Evolutionary conservation across 768 basidiomycete genomes (phyloP).

Genomic region (Podaxis sp.): DNA sequence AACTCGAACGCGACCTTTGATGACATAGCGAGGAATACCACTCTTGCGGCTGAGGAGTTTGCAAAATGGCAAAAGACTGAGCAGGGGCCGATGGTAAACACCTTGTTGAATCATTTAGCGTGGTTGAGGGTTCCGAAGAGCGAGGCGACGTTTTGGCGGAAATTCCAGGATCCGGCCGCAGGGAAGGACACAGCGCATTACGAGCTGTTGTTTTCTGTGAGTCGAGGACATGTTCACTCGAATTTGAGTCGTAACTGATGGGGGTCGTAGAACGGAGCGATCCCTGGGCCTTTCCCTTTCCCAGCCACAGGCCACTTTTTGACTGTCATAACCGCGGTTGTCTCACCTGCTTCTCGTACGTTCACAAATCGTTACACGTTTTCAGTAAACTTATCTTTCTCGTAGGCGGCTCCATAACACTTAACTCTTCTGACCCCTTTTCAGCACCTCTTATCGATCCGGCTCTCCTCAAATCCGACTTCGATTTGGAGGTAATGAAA

Average conservation of each 20-base stretch:
- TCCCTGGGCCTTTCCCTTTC: slow-evolving; percentile 12
- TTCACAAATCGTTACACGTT: slow-evolving; percentile 23
- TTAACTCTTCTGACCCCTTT: slow-evolving; percentile 46
- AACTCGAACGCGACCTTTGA: slow-evolving; percentile 1
- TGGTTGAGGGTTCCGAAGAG: slow-evolving; percentile 27
- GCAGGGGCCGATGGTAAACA: slow-evolving; percentile 24
- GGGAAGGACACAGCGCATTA: slow-evolving; percentile 29
- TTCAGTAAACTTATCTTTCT: neutral
- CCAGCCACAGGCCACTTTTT: slow-evolving; percentile 23
- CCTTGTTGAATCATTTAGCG: slow-evolving; percentile 20
- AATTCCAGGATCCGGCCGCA: slow-evolving; percentile 26
- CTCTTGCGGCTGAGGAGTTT: slow-evolving; percentile 1
- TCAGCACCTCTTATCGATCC: slow-evolving; percentile 48
- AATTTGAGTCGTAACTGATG: neutral
- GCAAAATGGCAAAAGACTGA: slow-evolving; percentile 2
- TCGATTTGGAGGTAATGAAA: slow-evolving; percentile 29
- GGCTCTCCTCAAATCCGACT: slow-evolving; percentile 33
- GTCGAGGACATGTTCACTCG: neutral
- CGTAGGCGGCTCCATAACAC: slow-evolving; percentile 34
- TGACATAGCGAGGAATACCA: neutral
- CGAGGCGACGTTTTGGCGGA: slow-evolving; percentile 13
- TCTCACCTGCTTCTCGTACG: slow-evolving; percentile 27
- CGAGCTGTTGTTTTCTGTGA: slow-evolving; percentile 27
- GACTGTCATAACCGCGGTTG: slow-evolving; percentile 19
- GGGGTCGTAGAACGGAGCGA: neutral